These are phyloP conservation scores for Phytopythium kandeliae DNA, from an alignment of 352 stramenopile species.

Conservation along the genomic window DNA sequence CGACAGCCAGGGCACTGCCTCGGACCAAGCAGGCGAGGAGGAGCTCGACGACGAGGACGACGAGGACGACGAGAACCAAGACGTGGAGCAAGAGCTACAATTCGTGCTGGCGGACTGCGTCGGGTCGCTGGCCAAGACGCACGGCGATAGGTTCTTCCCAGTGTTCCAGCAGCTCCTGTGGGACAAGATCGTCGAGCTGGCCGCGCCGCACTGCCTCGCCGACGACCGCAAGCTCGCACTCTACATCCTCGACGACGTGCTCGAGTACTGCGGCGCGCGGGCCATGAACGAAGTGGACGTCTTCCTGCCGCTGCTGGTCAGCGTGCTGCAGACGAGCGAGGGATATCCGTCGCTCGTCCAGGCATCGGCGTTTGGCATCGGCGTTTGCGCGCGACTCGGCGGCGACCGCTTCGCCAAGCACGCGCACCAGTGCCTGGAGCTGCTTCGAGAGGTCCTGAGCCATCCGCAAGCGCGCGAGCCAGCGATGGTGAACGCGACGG, in stretches of 20 bases:
- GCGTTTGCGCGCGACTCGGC: slow-evolving; percentile 54
- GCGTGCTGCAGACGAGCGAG: slow-evolving; percentile 57
- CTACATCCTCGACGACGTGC: slow-evolving; percentile 84
- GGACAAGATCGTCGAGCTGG: slow-evolving; percentile 73
- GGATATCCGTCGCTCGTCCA: slow-evolving; percentile 54
- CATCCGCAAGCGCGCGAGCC: slow-evolving; percentile 40
- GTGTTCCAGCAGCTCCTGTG: slow-evolving; percentile 71
- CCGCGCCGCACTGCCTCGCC: slow-evolving; percentile 54
- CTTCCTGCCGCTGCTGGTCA: slow-evolving; percentile 64
- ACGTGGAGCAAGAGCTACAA: slow-evolving; percentile 63
- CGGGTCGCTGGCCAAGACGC: slow-evolving; percentile 63
- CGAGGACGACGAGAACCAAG: slow-evolving; percentile 43
- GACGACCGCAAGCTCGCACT: slow-evolving; percentile 80
- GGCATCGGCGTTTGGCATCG: slow-evolving; percentile 69
- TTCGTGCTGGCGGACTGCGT: slow-evolving; percentile 79
- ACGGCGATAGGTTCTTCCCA: slow-evolving; percentile 59
- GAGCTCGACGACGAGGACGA: slow-evolving; percentile 30
- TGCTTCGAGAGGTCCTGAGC: slow-evolving; percentile 56
- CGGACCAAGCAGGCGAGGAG: slow-evolving; percentile 14
- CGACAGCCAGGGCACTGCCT: slow-evolving; percentile 17
- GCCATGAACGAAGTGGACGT: slow-evolving; percentile 47
- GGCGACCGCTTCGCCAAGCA: slow-evolving; percentile 46
- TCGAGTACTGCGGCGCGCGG: slow-evolving; percentile 62
- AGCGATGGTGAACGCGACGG: slow-evolving; percentile 60
- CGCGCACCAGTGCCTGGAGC: slow-evolving; percentile 37